Percentiles rank a stretch among this genome's conserved stretches.
These are phyloP conservation scores for Theileria sp. DNA, from an alignment of 169 alveolate species.

Conservation along the genomic window DNA sequence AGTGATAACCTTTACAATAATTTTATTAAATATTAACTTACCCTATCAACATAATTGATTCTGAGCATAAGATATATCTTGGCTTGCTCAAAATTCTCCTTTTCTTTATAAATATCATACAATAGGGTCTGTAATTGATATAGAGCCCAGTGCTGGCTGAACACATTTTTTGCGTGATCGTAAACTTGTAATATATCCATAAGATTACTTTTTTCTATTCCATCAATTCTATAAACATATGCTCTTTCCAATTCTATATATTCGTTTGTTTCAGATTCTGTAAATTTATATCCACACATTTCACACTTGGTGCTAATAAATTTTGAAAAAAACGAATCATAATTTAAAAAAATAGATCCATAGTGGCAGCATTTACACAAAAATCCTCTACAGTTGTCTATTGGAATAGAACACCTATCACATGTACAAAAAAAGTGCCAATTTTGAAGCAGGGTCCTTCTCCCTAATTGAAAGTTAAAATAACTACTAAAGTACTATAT, in stretches of 20 bases:
- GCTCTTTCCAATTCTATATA: conserved; percentile 59
- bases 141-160: conserved; percentile 76
- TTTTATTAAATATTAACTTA: background rate
- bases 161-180: conserved; percentile 70
- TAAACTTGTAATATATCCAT: conserved; percentile 54
- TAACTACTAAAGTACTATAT: conserved; percentile 53
- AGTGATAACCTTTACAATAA: conserved; percentile 21
- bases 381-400: conserved; percentile 77
- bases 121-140: conserved; percentile 64
- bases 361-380: conserved; percentile 76
- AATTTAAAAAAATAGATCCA: conserved; percentile 42
- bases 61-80: conserved; percentile 30
- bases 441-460: conserved; percentile 77
- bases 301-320: conserved; percentile 29
- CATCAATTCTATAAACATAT: conserved; percentile 34
- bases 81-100: conserved; percentile 33
- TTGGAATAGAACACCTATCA: conserved; percentile 71
- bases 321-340: background rate
- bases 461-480: conserved; percentile 1
- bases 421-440: conserved; percentile 83
- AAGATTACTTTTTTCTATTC: conserved; percentile 39
- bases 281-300: conserved; percentile 31
- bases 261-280: conserved; percentile 23
- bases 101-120: conserved; percentile 52
- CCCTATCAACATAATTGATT: conserved; percentile 31